Percentiles rank a stretch among this genome's conserved stretches.
Conservation (phyloP, 2,329 filamentous ascomycete genomes). For the Cylindrodendrum hubeiense region DNA sequence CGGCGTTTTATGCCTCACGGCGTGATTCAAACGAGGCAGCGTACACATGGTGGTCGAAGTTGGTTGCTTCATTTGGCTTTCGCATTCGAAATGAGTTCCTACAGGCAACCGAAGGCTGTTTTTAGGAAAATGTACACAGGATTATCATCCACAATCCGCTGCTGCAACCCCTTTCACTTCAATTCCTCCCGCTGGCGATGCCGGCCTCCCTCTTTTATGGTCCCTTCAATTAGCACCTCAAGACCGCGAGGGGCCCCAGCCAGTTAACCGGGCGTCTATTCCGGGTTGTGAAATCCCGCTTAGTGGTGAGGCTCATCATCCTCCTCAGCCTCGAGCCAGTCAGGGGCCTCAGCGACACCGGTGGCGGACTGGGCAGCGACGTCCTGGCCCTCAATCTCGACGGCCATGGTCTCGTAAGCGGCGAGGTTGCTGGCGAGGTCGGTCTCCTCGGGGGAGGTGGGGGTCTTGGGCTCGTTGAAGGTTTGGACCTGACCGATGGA, state of each 20-base stretch:
- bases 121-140: constrained; percentile 55
- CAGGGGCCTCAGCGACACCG: constrained; percentile 68
- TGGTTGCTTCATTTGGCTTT: constrained; percentile 45
- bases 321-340: constrained; percentile 89
- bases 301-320: constrained; percentile 69
- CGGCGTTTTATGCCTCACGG: constrained; percentile 15
- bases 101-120: constrained; percentile 47
- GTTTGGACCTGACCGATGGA: constrained; percentile 91
- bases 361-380: constrained; percentile 69
- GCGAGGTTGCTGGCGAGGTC: constrained; percentile 92
- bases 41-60: not conserved
- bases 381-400: constrained; percentile 93
- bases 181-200: constrained; percentile 24
- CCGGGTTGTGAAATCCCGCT: constrained; percentile 31
- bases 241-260: constrained; percentile 23
- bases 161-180: constrained; percentile 29
- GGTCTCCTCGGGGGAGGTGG: constrained; percentile 91
- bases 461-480: constrained; percentile 84
- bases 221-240: constrained; percentile 25
- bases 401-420: constrained; percentile 93
- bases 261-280: constrained; percentile 21
- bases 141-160: constrained; percentile 45
- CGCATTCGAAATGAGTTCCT: constrained; percentile 49
- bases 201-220: constrained; percentile 34
- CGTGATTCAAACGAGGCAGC: not conserved